Conservation (phyloP, 1,284 basidiomycete species). For the Sporisorium exsertum region DNA sequence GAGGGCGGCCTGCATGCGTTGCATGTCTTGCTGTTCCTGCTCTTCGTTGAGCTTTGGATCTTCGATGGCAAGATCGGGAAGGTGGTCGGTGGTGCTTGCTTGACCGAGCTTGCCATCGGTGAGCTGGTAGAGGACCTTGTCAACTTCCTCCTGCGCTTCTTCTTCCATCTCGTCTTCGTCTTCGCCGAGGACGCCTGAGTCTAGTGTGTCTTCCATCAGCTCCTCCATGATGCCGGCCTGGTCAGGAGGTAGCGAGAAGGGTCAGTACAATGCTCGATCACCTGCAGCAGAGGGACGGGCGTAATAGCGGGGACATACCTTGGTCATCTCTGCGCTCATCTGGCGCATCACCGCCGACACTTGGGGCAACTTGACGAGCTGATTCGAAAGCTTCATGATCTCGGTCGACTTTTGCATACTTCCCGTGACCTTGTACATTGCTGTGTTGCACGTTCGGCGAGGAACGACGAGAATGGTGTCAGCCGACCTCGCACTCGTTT, state of each 20-base stretch:
- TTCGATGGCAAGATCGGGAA: constrained; percentile 55
- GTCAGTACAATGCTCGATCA: not conserved
- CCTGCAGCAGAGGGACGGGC: not conserved
- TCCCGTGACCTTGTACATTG: constrained; percentile 96
- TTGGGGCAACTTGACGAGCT: constrained; percentile 90
- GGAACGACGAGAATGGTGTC: not conserved
- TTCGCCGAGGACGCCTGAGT: constrained; percentile 69
- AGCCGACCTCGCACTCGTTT: not conserved
- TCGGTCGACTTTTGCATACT: constrained; percentile 96
- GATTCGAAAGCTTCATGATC: constrained; percentile 97
- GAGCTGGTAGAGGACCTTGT: constrained; percentile 93
- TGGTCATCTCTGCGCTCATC: constrained; percentile 99
- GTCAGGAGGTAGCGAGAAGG: too few relatives aligned
- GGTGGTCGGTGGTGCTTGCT: constrained; percentile 52
- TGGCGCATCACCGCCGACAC: constrained; percentile 92
- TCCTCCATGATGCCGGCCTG: constrained; percentile 71
- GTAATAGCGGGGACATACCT: constrained; percentile 70
- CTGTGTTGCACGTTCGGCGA: constrained; percentile 73
- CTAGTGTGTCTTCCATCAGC: constrained; percentile 71
- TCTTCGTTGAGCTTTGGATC: constrained; percentile 48
- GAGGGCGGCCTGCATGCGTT: constrained; percentile 66
- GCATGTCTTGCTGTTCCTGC: constrained; percentile 60
- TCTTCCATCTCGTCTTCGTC: constrained; percentile 95
- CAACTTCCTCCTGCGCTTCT: constrained; percentile 96
- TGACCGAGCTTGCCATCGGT: constrained; percentile 84